phyloP scores from a whole-genome alignment of 2,329 filamentous ascomycete species.

The Clonostachys rosea region DNA sequence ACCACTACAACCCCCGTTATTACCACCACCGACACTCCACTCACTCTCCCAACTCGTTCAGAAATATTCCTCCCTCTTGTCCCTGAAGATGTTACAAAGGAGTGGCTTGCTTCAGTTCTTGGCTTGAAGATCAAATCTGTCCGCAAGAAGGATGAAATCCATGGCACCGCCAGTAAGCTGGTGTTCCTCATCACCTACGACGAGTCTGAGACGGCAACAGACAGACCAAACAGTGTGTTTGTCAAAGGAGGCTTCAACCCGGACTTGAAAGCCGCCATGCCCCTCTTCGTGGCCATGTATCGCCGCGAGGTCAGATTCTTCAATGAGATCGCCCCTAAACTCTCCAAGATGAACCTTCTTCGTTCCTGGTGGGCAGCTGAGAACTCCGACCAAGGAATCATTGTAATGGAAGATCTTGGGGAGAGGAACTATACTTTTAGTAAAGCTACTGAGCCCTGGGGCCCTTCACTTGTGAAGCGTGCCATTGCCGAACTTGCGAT shows the following conservation, averaged over 20 bases:
- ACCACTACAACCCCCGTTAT: too few relatives aligned
- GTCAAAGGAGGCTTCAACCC: slow-evolving; percentile 31
- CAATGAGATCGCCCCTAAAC: slow-evolving; percentile 22
- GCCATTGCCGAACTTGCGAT: slow-evolving; percentile 31
- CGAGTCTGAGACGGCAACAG: slow-evolving; percentile 4
- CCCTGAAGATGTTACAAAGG: background rate
- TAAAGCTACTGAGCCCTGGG: slow-evolving; percentile 19
- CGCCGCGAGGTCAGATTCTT: slow-evolving; percentile 31
- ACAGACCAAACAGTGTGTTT: slow-evolving; percentile 15
- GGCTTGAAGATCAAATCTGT: background rate
- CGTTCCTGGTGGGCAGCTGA: too few relatives aligned
- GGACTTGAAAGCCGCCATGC: slow-evolving; percentile 13
- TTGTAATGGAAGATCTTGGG: slow-evolving; percentile 27
- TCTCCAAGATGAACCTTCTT: slow-evolving; percentile 26
- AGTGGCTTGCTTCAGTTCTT: background rate
- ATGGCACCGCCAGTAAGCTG: slow-evolving; percentile 18
- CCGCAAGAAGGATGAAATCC: background rate
- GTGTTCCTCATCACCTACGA: slow-evolving; percentile 19
- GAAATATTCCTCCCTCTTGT: background rate
- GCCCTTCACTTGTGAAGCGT: slow-evolving; percentile 21
- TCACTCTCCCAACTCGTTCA: too few relatives aligned
- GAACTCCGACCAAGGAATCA: slow-evolving; percentile 27
- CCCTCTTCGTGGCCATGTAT: slow-evolving; percentile 18
- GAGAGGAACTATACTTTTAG: slow-evolving; percentile 22
- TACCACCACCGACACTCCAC: too few relatives aligned